These are phyloP conservation scores for Neofusicoccum parvum DNA, from an alignment of 2,329 filamentous ascomycete genomes.

Conservation along the genomic window DNA sequence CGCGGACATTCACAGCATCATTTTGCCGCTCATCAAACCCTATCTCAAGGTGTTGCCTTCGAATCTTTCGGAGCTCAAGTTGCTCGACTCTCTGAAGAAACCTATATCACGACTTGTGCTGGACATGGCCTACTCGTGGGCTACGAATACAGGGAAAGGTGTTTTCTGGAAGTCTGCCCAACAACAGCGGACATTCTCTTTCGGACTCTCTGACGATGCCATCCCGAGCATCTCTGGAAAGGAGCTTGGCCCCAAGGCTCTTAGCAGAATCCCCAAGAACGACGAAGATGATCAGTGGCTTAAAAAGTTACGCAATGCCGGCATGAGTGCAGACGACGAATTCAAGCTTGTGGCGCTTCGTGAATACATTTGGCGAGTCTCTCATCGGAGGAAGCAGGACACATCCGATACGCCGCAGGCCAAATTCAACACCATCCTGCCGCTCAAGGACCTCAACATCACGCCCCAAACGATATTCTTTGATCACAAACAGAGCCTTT, in stretches of 20 bases:
- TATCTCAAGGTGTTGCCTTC: constrained; percentile 77
- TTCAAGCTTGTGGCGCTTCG: constrained; percentile 82
- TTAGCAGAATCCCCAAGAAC: constrained; percentile 71
- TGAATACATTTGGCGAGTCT: constrained; percentile 89
- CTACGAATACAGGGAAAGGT: constrained; percentile 75
- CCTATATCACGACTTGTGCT: constrained; percentile 79
- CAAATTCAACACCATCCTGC: constrained; percentile 68
- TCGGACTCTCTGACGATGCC: constrained; percentile 59
- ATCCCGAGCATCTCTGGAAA: constrained; percentile 58
- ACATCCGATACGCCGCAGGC: constrained; percentile 50
- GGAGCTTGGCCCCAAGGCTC: constrained; percentile 58
- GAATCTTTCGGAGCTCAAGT: constrained; percentile 68
- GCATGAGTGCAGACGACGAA: constrained; percentile 81
- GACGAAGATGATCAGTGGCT: constrained; percentile 96
- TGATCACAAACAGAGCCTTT: constrained; percentile 68
- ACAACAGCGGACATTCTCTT: constrained; percentile 69
- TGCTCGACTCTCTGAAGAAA: constrained; percentile 82
- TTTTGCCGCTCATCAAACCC: constrained; percentile 76
- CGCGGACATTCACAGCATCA: constrained; percentile 81
- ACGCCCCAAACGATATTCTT: constrained; percentile 91
- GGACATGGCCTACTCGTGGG: constrained; percentile 86
- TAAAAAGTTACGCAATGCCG: constrained; percentile 78
- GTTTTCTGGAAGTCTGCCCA: constrained; percentile 83
- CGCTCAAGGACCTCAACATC: constrained; percentile 73
- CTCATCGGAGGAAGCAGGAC: constrained; percentile 62